Conservation (phyloP, 768 basidiomycete species). For the Russula dissimulans region DNA sequence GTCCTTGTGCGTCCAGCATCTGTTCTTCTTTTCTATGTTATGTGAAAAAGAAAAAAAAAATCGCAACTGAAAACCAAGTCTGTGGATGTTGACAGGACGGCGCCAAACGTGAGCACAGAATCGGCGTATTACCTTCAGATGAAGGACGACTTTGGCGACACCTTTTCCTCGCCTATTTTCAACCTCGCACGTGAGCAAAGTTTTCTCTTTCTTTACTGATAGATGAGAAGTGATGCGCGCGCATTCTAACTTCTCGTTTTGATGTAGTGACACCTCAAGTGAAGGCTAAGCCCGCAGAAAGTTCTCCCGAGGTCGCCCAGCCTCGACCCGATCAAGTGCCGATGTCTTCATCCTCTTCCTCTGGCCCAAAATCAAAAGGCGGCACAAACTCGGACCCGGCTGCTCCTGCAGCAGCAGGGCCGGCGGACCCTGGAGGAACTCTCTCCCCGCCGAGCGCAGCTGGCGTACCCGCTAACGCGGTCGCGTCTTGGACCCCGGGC, state of each 20-base stretch:
- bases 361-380: not conserved
- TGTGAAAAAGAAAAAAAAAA: not conserved
- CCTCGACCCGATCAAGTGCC: slow-evolving; percentile 4
- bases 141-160: slow-evolving; percentile 25
- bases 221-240: not conserved
- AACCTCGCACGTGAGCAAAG: slow-evolving; percentile 24
- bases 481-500: not conserved
- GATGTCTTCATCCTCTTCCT: not conserved
- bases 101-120: slow-evolving; percentile 23
- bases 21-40: not conserved
- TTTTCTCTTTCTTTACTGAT: not conserved
- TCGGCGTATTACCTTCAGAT: slow-evolving; percentile 25
- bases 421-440: not conserved
- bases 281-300: not conserved
- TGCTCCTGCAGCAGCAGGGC: not conserved
- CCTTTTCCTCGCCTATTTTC: slow-evolving; percentile 25
- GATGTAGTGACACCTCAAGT: slow-evolving; percentile 1
- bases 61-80: not conserved
- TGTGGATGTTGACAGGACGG: slow-evolving; percentile 9
- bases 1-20: slow-evolving; percentile 16
- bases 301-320: not conserved
- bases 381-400: not conserved
- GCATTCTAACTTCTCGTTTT: not conserved
- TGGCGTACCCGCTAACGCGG: not conserved
- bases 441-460: slow-evolving; percentile 3